phyloP scores from a whole-genome alignment of 495 filamentous ascomycete genomes.

The Durotheca rogersii region DNA sequence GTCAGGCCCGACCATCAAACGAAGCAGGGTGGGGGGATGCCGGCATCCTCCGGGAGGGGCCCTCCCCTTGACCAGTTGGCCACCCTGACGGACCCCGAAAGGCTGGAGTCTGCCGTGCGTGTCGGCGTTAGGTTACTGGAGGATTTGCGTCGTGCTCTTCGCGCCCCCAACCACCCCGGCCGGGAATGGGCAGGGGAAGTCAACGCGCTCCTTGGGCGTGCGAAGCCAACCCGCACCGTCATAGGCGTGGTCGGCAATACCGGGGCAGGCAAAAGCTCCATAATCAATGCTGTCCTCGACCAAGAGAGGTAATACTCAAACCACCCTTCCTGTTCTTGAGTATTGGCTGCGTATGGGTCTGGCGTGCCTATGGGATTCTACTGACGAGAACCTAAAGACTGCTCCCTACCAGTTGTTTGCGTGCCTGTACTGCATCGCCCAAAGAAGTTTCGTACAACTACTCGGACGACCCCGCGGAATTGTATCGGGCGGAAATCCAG shows the following conservation, averaged over 20 bases:
- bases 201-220: slow-evolving; percentile 27
- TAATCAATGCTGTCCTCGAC: slow-evolving; percentile 62
- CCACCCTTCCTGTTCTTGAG: neutral
- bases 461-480: slow-evolving; percentile 42
- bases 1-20: neutral
- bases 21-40: neutral
- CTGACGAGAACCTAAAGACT: slow-evolving; percentile 28
- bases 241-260: slow-evolving; percentile 61
- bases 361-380: too few species aligned
- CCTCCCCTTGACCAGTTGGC: slow-evolving; percentile 11
- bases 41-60: neutral
- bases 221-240: slow-evolving; percentile 42
- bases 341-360: too few species aligned
- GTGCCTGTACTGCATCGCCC: slow-evolving; percentile 65
- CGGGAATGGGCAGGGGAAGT: slow-evolving; percentile 48
- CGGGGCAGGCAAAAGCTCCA: slow-evolving; percentile 59
- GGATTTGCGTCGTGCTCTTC: slow-evolving; percentile 15
- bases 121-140: slow-evolving; percentile 32
- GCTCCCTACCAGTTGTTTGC: slow-evolving; percentile 41
- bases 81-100: slow-evolving; percentile 7
- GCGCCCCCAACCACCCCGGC: slow-evolving; percentile 1
- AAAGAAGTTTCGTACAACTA: slow-evolving; percentile 66
- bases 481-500: slow-evolving; percentile 64
- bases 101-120: slow-evolving; percentile 36
- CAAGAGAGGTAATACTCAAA: slow-evolving; percentile 43